These are phyloP conservation scores for Chlorella sp. DNA, from an alignment of 139 green algal species.

Conservation along the genomic window DNA sequence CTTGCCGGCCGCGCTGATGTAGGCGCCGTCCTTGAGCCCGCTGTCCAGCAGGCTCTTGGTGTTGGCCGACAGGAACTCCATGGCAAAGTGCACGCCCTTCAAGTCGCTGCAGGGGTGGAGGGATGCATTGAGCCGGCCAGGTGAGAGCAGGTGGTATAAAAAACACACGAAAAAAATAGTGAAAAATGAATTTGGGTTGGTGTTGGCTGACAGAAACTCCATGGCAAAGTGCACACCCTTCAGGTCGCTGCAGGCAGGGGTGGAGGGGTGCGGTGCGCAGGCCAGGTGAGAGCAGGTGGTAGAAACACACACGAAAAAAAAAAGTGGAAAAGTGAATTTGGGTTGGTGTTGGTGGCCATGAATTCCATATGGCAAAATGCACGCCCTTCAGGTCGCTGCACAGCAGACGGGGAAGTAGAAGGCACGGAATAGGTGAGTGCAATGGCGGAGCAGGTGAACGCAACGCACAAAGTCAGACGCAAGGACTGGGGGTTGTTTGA, in stretches of 20 bases:
- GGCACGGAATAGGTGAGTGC: not conserved
- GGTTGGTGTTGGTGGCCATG: slow-evolving; percentile 93
- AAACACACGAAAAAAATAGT: too few species aligned
- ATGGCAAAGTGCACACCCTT: slow-evolving; percentile 96
- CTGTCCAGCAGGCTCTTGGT: slow-evolving; percentile 93
- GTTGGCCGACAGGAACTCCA: slow-evolving; percentile 97
- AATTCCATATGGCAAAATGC: slow-evolving; percentile 99
- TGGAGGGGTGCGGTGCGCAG: not conserved
- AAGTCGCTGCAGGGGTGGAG: slow-evolving; percentile 43
- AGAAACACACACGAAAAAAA: too few species aligned
- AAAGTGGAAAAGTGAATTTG: too few species aligned
- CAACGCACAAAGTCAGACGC: too few species aligned
- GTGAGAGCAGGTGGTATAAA: too few species aligned
- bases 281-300: not conserved
- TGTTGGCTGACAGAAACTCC: slow-evolving; percentile 97
- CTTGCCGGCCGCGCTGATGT: slow-evolving; percentile 86
- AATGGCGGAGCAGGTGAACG: too few species aligned
- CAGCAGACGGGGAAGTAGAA: not conserved
- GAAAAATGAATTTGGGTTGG: too few species aligned
- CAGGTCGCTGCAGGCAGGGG: slow-evolving; percentile 48
- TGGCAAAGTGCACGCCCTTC: slow-evolving; percentile 94
- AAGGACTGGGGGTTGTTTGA: too few species aligned
- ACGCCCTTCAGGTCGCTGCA: slow-evolving; percentile 73
- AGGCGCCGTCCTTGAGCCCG: slow-evolving; percentile 82
- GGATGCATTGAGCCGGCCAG: not conserved